Percentiles rank a stretch among this genome's conserved stretches.
phyloP scores from a whole-genome alignment of 768 basidiomycete genomes.

The Psilocybe sp. region DNA sequence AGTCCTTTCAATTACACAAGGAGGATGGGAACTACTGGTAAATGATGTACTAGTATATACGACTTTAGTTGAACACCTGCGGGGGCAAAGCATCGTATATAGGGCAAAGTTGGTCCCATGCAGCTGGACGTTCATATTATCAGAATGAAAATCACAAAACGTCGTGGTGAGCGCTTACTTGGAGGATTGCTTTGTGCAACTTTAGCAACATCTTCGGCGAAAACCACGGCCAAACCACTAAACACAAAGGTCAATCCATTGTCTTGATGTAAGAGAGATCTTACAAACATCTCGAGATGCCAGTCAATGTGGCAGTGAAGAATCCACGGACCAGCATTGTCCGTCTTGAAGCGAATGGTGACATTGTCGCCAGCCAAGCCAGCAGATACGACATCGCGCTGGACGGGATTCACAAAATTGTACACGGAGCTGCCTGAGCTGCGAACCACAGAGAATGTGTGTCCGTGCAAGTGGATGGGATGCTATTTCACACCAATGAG shows the following conservation, averaged over 20 bases:
- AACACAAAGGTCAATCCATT: not conserved
- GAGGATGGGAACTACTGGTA: not conserved
- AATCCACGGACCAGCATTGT: slow-evolving; percentile 61
- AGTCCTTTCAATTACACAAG: not conserved
- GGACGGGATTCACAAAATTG: slow-evolving; percentile 48
- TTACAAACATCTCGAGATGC: slow-evolving; percentile 35
- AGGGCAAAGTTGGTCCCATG: slow-evolving; percentile 34
- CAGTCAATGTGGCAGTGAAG: slow-evolving; percentile 35
- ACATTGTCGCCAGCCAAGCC: slow-evolving; percentile 33
- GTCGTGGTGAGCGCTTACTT: slow-evolving; percentile 13
- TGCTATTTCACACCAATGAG: slow-evolving; percentile 21
- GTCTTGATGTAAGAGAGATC: not conserved
- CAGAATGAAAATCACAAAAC: not conserved
- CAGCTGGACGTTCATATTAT: not conserved
- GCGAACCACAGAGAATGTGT: slow-evolving; percentile 37
- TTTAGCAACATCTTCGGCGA: slow-evolving; percentile 30
- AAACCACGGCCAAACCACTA: slow-evolving; percentile 28
- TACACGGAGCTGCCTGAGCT: slow-evolving; percentile 32
- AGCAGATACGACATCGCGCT: slow-evolving; percentile 35
- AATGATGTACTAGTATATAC: too few relatives aligned
- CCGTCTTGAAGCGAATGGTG: slow-evolving; percentile 56
- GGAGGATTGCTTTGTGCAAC: slow-evolving; percentile 17
- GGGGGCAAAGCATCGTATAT: slow-evolving; percentile 22
- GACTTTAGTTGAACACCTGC: not conserved
- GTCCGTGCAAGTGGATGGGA: slow-evolving; percentile 45